Evolutionary conservation across 2,329 filamentous ascomycete genomes (phyloP).

Genomic region (Cyanodermella asteris): DNA sequence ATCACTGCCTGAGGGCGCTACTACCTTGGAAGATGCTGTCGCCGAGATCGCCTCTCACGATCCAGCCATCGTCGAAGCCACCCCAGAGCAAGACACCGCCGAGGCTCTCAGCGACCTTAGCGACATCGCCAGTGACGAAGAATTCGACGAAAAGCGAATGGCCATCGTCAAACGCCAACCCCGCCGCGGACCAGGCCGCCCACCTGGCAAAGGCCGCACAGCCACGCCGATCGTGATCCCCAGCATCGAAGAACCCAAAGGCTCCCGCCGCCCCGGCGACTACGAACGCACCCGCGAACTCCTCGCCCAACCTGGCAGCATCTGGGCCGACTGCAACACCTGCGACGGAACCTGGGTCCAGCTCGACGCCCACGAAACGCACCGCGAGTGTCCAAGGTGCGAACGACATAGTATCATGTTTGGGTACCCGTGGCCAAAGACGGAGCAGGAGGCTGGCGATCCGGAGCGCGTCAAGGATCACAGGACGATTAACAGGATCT

Average conservation of each 20-base stretch:
- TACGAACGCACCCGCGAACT: slow-evolving; percentile 64
- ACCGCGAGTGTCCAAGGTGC: slow-evolving; percentile 70
- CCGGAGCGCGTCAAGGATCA: slow-evolving; percentile 56
- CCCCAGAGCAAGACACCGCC: not conserved
- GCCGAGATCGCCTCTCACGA: slow-evolving; percentile 2
- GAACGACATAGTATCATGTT: slow-evolving; percentile 92
- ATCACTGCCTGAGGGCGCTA: slow-evolving; percentile 2
- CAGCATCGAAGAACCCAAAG: slow-evolving; percentile 8
- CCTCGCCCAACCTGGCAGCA: slow-evolving; percentile 51
- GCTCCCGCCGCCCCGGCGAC: slow-evolving; percentile 43
- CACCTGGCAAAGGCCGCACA: not conserved
- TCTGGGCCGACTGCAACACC: slow-evolving; percentile 75
- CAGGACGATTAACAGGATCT: slow-evolving; percentile 65
- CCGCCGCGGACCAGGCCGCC: not conserved
- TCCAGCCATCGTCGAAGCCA: not conserved
- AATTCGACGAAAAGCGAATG: slow-evolving; percentile 2
- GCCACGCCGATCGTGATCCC: not conserved
- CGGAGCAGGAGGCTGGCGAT: slow-evolving; percentile 54
- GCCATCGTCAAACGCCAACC: slow-evolving; percentile 1
- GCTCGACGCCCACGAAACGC: slow-evolving; percentile 66
- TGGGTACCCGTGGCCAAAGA: slow-evolving; percentile 91
- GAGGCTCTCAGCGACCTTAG: slow-evolving; percentile 1
- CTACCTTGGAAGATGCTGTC: slow-evolving; percentile 2
- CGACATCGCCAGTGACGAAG: slow-evolving; percentile 3
- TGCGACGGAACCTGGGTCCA: slow-evolving; percentile 73